Evolutionary conservation across 75 land plant genomes (phyloP).

Genomic region (Sequoia sempervirens): DNA sequence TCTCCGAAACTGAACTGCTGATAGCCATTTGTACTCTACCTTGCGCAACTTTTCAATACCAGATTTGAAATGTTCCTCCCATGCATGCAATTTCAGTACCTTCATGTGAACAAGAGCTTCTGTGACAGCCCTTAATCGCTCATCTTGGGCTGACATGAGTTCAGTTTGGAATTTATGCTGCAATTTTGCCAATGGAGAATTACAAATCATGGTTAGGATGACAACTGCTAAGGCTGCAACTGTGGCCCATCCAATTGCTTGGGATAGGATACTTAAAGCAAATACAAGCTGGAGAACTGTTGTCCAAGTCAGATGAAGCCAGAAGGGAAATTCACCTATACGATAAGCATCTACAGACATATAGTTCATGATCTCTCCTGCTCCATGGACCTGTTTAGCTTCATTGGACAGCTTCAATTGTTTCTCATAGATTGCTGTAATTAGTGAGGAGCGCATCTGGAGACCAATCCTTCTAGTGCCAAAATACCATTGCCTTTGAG

Average conservation of each 20-base stretch:
- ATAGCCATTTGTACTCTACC: conserved; percentile 31
- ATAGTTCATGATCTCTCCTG: conserved; percentile 37
- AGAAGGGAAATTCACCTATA: conserved; percentile 25
- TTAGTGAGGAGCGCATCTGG: conserved; percentile 17
- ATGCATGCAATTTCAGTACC: conserved; percentile 45
- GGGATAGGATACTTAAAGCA: conserved; percentile 16
- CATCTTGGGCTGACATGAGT: conserved; percentile 38
- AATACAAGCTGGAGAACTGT: conserved; percentile 12
- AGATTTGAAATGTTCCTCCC: conserved; percentile 36
- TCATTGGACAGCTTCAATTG: conserved; percentile 24
- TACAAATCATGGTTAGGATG: conserved; percentile 10
- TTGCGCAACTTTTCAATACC: conserved; percentile 23
- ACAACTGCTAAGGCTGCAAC: conserved; percentile 13
- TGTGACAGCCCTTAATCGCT: conserved; percentile 29
- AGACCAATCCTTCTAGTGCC: conserved; percentile 24
- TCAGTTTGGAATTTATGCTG: conserved; percentile 27
- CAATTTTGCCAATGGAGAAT: conserved; percentile 24
- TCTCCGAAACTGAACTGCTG: conserved; percentile 15
- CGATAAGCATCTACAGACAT: conserved; percentile 39
- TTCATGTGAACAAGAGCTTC: conserved; percentile 40
- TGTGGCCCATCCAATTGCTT: conserved; percentile 19
- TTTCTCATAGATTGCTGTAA: conserved; percentile 31
- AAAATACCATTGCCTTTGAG: conserved; percentile 34
- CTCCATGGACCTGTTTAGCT: conserved; percentile 20
- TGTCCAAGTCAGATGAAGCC: conserved; percentile 21